Evolutionary conservation across 306 rosid species (phyloP).

Genomic region (Lathyrus tuberosus): DNA sequence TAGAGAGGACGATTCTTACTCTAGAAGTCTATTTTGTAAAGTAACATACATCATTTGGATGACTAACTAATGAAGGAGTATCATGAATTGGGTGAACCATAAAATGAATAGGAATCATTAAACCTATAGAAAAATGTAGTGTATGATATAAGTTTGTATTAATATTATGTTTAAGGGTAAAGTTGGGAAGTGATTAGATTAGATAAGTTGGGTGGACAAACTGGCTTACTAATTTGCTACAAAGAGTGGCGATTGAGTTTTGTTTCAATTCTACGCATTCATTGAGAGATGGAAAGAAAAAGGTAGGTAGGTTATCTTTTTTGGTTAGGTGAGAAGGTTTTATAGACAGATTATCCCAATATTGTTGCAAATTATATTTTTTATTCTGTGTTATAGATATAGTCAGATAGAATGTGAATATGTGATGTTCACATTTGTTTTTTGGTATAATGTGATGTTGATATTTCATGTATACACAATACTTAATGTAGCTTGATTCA

Average conservation of each 20-base stretch:
- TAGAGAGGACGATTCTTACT: too few species aligned
- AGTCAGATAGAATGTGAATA: not conserved
- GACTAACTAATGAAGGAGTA: not conserved
- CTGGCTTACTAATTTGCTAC: constrained; percentile 34
- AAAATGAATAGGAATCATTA: constrained; percentile 20
- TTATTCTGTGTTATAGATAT: not conserved
- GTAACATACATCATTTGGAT: not conserved
- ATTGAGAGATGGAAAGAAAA: constrained; percentile 12
- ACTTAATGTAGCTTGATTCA: not conserved
- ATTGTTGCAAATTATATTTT: not conserved
- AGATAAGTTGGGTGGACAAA: constrained; percentile 53
- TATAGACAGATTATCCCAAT: constrained; percentile 38
- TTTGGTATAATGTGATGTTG: constrained; percentile 1
- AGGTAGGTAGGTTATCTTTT: constrained; percentile 48
- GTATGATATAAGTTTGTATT: not conserved
- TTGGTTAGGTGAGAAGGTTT: constrained; percentile 47
- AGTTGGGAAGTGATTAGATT: constrained; percentile 29
- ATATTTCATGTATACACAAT: not conserved
- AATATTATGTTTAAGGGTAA: not conserved
- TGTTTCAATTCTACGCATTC: constrained; percentile 51
- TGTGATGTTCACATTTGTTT: not conserved
- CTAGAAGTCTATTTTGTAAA: too few species aligned
- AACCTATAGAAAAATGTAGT: constrained; percentile 10
- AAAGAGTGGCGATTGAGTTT: constrained; percentile 33
- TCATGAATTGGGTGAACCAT: constrained; percentile 40